Base-by-base conservation (phyloP, 805 yeast species). In the Wickerhamiella vanderwaltii region DNA sequence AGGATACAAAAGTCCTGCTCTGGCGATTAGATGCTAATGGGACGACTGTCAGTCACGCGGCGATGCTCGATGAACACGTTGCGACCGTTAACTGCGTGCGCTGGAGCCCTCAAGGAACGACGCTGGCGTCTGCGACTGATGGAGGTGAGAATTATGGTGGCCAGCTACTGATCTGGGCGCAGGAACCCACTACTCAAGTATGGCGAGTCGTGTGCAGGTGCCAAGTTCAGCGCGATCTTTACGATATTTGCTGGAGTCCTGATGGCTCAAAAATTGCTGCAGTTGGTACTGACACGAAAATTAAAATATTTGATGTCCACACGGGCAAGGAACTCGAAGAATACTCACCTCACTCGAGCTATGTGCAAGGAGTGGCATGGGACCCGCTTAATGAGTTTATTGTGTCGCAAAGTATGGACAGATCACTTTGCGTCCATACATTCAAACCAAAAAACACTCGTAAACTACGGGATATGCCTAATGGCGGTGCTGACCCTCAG, bases 131-230 rank as follows among this genome's bases (percentile, higher is more conserved):
- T 0, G 96, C 95, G 0, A 94, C 96, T 3, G 99, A 91, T 56
- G 98, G 91, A 58, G 97, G 98, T 1, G 75, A 79, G 5, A 94
- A 96, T 3, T 98, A 91, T 55, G 98, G 91, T 58, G 97, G 97
- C 1, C 75, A 79, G 9, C 71, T 91, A 19, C 66, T 87, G 48
- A 60, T 91, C 26, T 91, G 98, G 98, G 67, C 64, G 30, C 64
- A 69, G 16, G 48, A 39, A 32, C 55, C 46, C 38, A 35, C 68
- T 43, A 67, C 77, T 17, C 91, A 97, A 96, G 64, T 64, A 11
- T 64, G 79, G 26, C 22, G 45, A 12, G 28, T 70, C 71, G 39
- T 69, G 68, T 37, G 70, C 77, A 41, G 55, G 11, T 49, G 51
- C 12, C 70, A 77, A 3, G 61, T 30, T 6, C 29, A 72, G 7